Evolutionary conservation across 2,329 filamentous ascomycete species (phyloP), one percentile per base, ranked within the genome.

Genomic region (Xylogone sp.): DNA sequence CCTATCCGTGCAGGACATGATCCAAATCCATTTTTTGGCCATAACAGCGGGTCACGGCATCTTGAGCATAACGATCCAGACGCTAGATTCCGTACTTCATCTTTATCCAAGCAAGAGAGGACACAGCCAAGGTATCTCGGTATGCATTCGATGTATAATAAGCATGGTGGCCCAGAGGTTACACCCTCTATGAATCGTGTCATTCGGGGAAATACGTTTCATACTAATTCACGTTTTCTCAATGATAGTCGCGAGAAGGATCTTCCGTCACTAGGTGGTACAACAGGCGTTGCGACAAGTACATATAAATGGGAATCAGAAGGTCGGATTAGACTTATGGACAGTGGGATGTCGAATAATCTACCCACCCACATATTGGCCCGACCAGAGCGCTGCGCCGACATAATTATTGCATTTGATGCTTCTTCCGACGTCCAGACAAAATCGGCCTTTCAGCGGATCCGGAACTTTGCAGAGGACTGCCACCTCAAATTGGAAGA

Each of bases 291-390:
- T n/a, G n/a, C n/a, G n/a, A n/a, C n/a, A n/a, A n/a, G n/a, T n/a
- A n/a, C n/a, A n/a, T n/a, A n/a, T n/a, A 31, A 31, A 31, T 31
- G 27, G 27, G 27, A 31, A 31, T 31, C 27, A 48, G 31, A 5
- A 53, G 43, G 46, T 6, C 43, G 47, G 2, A 31, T 53, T 12
- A 19, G 48, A 19, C 48, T 53, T 13, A 53, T 53, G 51, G 51
- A 53, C 31, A 45, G 46, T 22, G 51, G 51, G 27, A 53, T 53
- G 51, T 50, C 46, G 43, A 53, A 53, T 43, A 53, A 53, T 42
- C 44, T 53, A 8, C 51, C 51, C 1, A 53, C 44, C 42, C 47
- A 53, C 21, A 20, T 48, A 9, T 34, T 53, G 43, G 42, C 42
- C 3, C 48, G 51, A 2, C 48, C 51, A 2, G 51, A 48, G 20